These are phyloP conservation scores for Phaeosphaeria sp. DNA, from an alignment of 2,329 filamentous ascomycete species.

Conservation along the genomic window DNA sequence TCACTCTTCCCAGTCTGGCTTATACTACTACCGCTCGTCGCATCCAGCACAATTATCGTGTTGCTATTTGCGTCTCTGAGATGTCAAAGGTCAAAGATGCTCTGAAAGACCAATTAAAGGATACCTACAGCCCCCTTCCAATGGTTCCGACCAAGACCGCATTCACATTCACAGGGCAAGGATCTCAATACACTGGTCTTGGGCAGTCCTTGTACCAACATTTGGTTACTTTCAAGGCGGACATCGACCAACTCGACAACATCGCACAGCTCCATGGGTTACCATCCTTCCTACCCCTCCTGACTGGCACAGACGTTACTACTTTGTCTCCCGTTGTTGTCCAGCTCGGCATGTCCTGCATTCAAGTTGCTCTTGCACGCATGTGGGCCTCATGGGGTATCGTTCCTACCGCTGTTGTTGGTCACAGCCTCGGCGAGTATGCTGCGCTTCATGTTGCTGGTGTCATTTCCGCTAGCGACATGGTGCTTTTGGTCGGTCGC, in stretches of 20 bases:
- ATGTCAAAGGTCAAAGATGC: conserved; percentile 55
- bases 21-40: conserved; percentile 61
- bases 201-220: conserved; percentile 59
- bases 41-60: conserved; percentile 61
- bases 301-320: conserved; percentile 56
- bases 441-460: conserved; percentile 74
- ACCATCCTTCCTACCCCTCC: conserved; percentile 57
- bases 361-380: conserved; percentile 59
- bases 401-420: conserved; percentile 60
- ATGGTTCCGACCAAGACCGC: conserved; percentile 60
- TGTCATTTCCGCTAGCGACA: conserved; percentile 72
- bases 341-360: conserved; percentile 60
- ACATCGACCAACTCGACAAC: conserved; percentile 58
- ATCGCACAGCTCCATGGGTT: conserved; percentile 54
- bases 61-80: conserved; percentile 55
- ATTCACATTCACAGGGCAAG: conserved; percentile 61
- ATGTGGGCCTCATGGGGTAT: conserved; percentile 63
- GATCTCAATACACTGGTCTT: conserved; percentile 60
- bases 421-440: conserved; percentile 73
- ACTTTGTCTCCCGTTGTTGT: conserved; percentile 60
- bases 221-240: conserved; percentile 54
- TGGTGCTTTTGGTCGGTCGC: conserved; percentile 73
- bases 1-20: conserved; percentile 56
- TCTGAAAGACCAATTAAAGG: conserved; percentile 56
- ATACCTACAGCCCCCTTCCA: conserved; percentile 59